Conservation (phyloP, 768 basidiomycete species). For the Gymnopilus junonius region DNA sequence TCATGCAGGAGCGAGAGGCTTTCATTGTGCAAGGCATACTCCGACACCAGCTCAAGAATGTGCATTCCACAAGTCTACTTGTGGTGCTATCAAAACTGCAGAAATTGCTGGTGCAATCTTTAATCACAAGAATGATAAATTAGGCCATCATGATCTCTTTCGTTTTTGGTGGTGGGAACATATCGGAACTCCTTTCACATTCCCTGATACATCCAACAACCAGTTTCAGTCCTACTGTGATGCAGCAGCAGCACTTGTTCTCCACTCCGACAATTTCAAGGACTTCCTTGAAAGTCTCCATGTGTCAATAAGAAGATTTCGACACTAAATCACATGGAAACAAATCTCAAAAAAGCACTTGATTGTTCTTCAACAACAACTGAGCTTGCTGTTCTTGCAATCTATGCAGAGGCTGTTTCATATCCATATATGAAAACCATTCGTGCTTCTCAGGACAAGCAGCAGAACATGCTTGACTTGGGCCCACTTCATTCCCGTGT, state of each 20-base stretch:
- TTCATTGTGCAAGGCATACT: neutral
- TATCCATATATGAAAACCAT: slow-evolving; percentile 33
- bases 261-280: slow-evolving; percentile 24
- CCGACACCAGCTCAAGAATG: neutral
- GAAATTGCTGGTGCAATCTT: slow-evolving; percentile 31
- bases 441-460: slow-evolving; percentile 9
- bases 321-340: slow-evolving; percentile 28
- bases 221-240: slow-evolving; percentile 27
- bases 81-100: slow-evolving; percentile 11
- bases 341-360: slow-evolving; percentile 26
- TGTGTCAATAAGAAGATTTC: slow-evolving; percentile 29
- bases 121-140: slow-evolving; percentile 39
- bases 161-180: slow-evolving; percentile 16
- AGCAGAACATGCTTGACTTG: slow-evolving; percentile 30
- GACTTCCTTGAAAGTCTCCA: slow-evolving; percentile 24
- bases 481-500: slow-evolving; percentile 27
- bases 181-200: slow-evolving; percentile 17
- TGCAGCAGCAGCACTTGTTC: slow-evolving; percentile 25
- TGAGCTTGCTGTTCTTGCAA: slow-evolving; percentile 29
- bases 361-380: slow-evolving; percentile 28
- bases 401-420: slow-evolving; percentile 30
- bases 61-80: slow-evolving; percentile 5
- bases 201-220: slow-evolving; percentile 32
- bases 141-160: slow-evolving; percentile 35
- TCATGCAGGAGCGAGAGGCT: no score